These are phyloP conservation scores for Blastobotrys elegans DNA, from an alignment of 1,139 yeast genomes.

Conservation along the genomic window DNA sequence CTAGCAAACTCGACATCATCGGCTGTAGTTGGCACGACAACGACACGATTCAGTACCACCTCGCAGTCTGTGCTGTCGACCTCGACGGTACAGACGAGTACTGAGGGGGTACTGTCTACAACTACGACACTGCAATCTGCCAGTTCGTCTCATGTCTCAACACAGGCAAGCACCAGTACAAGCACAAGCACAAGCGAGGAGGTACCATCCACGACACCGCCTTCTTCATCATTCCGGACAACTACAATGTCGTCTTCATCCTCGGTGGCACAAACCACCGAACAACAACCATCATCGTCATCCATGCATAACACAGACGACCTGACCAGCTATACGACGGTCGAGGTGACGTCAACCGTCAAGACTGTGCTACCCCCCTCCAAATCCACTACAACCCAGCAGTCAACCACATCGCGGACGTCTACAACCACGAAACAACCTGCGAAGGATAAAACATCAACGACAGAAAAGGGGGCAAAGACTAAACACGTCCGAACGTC, in stretches of 20 bases:
- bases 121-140: background rate
- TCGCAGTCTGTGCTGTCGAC: background rate
- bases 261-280: background rate
- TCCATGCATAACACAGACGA: background rate
- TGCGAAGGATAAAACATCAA: background rate
- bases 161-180: no score
- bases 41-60: background rate
- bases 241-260: background rate
- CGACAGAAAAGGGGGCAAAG: background rate
- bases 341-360: slow-evolving; percentile 4
- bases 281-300: background rate
- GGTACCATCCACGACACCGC: background rate
- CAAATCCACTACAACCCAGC: background rate
- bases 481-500: slow-evolving; percentile 1
- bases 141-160: background rate
- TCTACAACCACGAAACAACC: slow-evolving; percentile 1
- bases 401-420: background rate
- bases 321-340: slow-evolving; percentile 1
- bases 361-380: slow-evolving; percentile 3
- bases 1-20: background rate
- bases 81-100: no score
- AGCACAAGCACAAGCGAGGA: no score
- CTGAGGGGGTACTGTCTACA: background rate
- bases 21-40: no score
- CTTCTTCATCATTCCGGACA: no score